Base-by-base conservation (phyloP, 768 basidiomycete species). In the Podaxis mareebaensis region DNA sequence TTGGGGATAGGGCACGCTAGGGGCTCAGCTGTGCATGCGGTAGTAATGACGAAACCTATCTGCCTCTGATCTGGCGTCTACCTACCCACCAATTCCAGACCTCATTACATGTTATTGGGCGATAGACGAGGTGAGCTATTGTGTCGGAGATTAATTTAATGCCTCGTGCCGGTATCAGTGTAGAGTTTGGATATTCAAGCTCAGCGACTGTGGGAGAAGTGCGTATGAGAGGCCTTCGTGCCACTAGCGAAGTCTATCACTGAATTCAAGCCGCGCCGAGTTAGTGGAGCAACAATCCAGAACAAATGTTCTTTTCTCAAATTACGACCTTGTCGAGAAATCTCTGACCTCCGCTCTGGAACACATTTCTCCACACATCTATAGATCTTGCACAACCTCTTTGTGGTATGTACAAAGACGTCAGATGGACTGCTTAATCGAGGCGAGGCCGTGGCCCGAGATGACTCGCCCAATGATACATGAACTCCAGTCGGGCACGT, bases 101-200 rank as follows among this genome's bases (percentile, higher is more conserved):
- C 30, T 48, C 40, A 48, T 61, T 44, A 22, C 22, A 42, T 24
- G 49, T 15, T 44, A n/a, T 60, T 49, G 48, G 15, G 33, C 38
- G 48, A 38, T 36, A 15, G 38, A 60, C 42, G 60, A 38, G n/a
- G 38, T 22, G 11, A 42, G 39, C 52, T 61, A n/a, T 12, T 26
- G 53, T 26, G 30, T 36, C 61, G 61, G 54, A 62, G 46, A 62
- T 62, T 62, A 62, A 36, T 13, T 55, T 28, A 49, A 56, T 36
- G 24, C 61, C 54, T 62, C 53, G 22, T 39, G 54, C 28, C 33
- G 44, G 33, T 56, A 62, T 49, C 61, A 39, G 46, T 15, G 22
- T 33, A 39, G 26, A 61, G 39, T 30, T 53, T 20, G 51, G 15
- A 30, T 3, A 40, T 53, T 52, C 24, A 61, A 61, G 40, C 52